Conservation (phyloP, 1,139 yeast genomes). For the Pneumocystis murina region DNA sequence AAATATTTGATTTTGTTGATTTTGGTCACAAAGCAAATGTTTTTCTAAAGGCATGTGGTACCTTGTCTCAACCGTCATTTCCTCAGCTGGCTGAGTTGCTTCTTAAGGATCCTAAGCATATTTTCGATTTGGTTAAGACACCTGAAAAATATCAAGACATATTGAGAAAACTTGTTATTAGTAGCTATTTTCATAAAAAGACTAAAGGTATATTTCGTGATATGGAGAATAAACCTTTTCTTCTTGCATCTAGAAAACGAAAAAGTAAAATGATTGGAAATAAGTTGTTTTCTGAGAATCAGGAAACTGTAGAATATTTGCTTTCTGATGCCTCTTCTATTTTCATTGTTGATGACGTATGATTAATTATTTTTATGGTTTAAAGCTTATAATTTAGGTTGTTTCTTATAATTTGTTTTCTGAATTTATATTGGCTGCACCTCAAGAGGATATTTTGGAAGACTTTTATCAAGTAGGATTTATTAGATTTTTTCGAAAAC, state of each 20-base stretch:
- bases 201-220: slow-evolving; percentile 18
- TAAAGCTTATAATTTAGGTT: slow-evolving; percentile 10
- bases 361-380: background rate
- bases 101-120: slow-evolving; percentile 21
- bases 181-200: slow-evolving; percentile 19
- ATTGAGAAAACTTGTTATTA: slow-evolving; percentile 18
- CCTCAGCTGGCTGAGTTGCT: slow-evolving; percentile 22
- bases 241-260: slow-evolving; percentile 20
- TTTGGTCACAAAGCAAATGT: slow-evolving; percentile 20
- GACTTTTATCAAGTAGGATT: slow-evolving; percentile 18
- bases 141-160: slow-evolving; percentile 19
- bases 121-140: slow-evolving; percentile 20
- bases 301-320: slow-evolving; percentile 14
- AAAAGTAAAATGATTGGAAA: slow-evolving; percentile 3
- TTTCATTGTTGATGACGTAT: slow-evolving; percentile 26
- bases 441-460: slow-evolving; percentile 24
- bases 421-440: slow-evolving; percentile 23
- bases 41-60: slow-evolving; percentile 25
- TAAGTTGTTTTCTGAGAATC: slow-evolving; percentile 13
- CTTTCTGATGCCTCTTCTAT: slow-evolving; percentile 22
- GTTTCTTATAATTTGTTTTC: slow-evolving; percentile 26
- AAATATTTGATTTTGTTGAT: slow-evolving; percentile 22
- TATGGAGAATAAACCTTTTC: slow-evolving; percentile 21
- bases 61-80: slow-evolving; percentile 24
- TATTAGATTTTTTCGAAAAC: background rate